Evolutionary conservation across 208 protist species (phyloP).

Genomic region (Crithidia fasciculata): DNA sequence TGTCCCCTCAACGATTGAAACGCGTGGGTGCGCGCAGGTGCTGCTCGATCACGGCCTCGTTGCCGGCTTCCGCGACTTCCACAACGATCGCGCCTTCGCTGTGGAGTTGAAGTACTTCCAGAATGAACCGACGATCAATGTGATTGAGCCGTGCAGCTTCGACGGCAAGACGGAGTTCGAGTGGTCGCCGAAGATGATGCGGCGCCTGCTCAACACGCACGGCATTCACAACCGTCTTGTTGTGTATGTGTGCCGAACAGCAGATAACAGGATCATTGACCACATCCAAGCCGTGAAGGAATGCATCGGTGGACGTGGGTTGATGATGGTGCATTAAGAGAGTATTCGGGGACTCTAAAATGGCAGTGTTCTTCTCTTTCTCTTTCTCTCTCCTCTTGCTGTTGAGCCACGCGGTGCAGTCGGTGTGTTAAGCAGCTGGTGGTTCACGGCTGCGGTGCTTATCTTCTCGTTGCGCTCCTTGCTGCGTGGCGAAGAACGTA

Average conservation of each 20-base stretch:
- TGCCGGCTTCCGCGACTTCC: slow-evolving; percentile 90
- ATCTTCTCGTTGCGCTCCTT: no score
- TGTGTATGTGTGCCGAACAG: slow-evolving; percentile 85
- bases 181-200: slow-evolving; percentile 94
- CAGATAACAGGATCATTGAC: slow-evolving; percentile 90
- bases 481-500: no score
- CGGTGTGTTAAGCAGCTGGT: no score
- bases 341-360: background rate
- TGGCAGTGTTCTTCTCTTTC: background rate
- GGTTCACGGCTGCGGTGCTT: no score
- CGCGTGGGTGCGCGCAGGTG: slow-evolving; percentile 85
- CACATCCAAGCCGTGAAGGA: slow-evolving; percentile 91
- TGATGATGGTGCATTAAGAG: slow-evolving; percentile 89
- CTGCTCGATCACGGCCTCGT: slow-evolving; percentile 90
- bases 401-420: no score
- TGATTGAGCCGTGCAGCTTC: slow-evolving; percentile 89
- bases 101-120: slow-evolving; percentile 94
- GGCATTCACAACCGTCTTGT: slow-evolving; percentile 90
- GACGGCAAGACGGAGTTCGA: slow-evolving; percentile 91
- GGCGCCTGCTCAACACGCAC: slow-evolving; percentile 81
- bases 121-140: slow-evolving; percentile 84
- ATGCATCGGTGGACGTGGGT: slow-evolving; percentile 80
- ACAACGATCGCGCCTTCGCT: slow-evolving; percentile 91
- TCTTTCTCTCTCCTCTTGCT: no score
- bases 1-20: slow-evolving; percentile 89